Conservation (phyloP, 2,329 filamentous ascomycete species). For the Pochonia chlamydosporia region DNA sequence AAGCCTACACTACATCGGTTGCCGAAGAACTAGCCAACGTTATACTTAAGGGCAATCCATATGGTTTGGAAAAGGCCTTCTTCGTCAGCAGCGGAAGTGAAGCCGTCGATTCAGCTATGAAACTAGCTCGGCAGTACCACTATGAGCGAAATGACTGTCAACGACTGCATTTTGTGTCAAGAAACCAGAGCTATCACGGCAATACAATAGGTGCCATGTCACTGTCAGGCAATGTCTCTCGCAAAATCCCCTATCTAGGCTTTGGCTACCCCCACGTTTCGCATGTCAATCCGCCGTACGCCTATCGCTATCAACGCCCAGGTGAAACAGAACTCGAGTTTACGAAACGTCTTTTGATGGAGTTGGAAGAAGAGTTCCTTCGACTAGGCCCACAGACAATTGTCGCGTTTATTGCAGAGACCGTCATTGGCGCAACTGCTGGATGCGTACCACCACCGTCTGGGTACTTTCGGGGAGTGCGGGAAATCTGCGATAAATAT, state of each 20-base stretch:
- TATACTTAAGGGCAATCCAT: slow-evolving; percentile 16
- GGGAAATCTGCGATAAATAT: slow-evolving; percentile 44
- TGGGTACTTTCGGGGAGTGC: slow-evolving; percentile 41
- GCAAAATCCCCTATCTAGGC: not conserved
- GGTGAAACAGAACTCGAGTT: slow-evolving; percentile 26
- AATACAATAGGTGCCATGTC: not conserved
- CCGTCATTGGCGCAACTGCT: slow-evolving; percentile 37
- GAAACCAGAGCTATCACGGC: slow-evolving; percentile 41
- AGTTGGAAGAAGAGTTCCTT: slow-evolving; percentile 39
- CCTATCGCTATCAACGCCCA: not conserved
- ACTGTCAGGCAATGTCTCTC: not conserved
- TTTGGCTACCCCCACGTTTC: not conserved
- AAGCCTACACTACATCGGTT: slow-evolving; percentile 16
- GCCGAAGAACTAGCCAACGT: slow-evolving; percentile 23
- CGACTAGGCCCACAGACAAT: slow-evolving; percentile 35
- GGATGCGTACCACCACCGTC: slow-evolving; percentile 44
- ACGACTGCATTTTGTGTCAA: slow-evolving; percentile 34
- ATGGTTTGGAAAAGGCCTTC: slow-evolving; percentile 18
- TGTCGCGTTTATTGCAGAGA: slow-evolving; percentile 38
- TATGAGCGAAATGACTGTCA: slow-evolving; percentile 30
- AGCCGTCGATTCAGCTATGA: slow-evolving; percentile 41
- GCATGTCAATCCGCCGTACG: not conserved
- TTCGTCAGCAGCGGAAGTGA: slow-evolving; percentile 21
- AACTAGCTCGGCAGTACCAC: slow-evolving; percentile 43
- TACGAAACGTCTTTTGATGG: slow-evolving; percentile 23